Conservation (phyloP, 2,329 filamentous ascomycete species). For the Pyrenophora tritici-repentis region DNA sequence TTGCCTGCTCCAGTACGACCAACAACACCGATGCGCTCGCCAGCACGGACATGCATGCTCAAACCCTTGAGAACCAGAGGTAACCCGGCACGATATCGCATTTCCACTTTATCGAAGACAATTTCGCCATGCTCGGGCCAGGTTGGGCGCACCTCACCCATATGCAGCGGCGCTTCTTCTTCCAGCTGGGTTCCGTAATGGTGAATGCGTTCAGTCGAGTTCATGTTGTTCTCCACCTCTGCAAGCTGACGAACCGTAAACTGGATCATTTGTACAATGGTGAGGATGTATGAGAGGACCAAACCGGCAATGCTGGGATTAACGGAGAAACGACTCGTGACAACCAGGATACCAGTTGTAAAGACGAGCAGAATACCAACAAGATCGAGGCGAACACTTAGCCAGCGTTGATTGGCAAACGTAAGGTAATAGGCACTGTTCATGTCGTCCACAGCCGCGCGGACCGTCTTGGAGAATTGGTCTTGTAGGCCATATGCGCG, state of each 20-base stretch:
- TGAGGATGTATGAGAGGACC: constrained; percentile 89
- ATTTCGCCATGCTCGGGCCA: constrained; percentile 88
- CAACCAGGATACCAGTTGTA: constrained; percentile 84
- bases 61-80: constrained; percentile 57
- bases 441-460: constrained; percentile 83
- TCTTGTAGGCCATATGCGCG: constrained; percentile 83
- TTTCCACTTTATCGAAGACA: constrained; percentile 56
- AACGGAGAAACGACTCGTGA: constrained; percentile 86
- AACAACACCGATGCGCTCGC: constrained; percentile 80
- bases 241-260: constrained; percentile 93
- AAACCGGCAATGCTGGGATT: constrained; percentile 83
- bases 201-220: constrained; percentile 86
- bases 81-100: constrained; percentile 57
- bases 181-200: constrained; percentile 88
- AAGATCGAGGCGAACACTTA: constrained; percentile 80
- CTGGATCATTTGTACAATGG: constrained; percentile 93
- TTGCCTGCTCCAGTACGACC: constrained; percentile 84
- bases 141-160: constrained; percentile 67
- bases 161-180: constrained; percentile 84
- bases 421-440: constrained; percentile 93
- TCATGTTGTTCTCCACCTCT: constrained; percentile 98
- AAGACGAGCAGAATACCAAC: constrained; percentile 87
- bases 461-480: constrained; percentile 73
- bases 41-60: constrained; percentile 70
- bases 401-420: constrained; percentile 93